These are phyloP conservation scores for Saturnispora mendoncae DNA, from an alignment of 805 yeast species.

Conservation along the genomic window DNA sequence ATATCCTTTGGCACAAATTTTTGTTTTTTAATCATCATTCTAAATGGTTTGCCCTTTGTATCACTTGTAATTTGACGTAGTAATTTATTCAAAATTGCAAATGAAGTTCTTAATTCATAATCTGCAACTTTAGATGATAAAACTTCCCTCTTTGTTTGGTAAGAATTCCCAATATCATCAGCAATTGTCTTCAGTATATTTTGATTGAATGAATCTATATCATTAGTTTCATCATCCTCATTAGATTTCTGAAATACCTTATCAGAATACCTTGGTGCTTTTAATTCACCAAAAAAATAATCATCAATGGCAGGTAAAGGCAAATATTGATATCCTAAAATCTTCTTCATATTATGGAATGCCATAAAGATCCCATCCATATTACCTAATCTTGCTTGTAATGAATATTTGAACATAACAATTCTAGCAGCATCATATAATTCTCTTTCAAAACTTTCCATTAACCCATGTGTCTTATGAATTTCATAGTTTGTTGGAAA, in stretches of 20 bases:
- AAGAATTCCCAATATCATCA: slow-evolving; percentile 23
- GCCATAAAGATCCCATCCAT: slow-evolving; percentile 97
- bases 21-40: slow-evolving; percentile 25
- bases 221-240: neutral
- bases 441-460: slow-evolving; percentile 80
- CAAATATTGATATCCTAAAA: slow-evolving; percentile 87
- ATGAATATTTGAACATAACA: slow-evolving; percentile 71
- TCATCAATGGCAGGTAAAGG: slow-evolving; percentile 67
- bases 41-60: slow-evolving; percentile 29
- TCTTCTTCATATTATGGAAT: slow-evolving; percentile 69
- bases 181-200: slow-evolving; percentile 16
- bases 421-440: slow-evolving; percentile 64
- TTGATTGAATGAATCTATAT: slow-evolving; percentile 5
- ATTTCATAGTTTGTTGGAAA: slow-evolving; percentile 63
- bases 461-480: slow-evolving; percentile 48
- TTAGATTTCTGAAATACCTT: slow-evolving; percentile 2
- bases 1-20: slow-evolving; percentile 1
- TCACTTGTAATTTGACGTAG: slow-evolving; percentile 31
- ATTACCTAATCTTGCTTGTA: slow-evolving; percentile 90
- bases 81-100: slow-evolving; percentile 42
- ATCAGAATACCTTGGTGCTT: slow-evolving; percentile 3
- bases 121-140: slow-evolving; percentile 50
- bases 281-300: slow-evolving; percentile 39
- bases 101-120: slow-evolving; percentile 54
- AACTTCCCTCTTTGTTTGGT: slow-evolving; percentile 28